phyloP scores from a whole-genome alignment of 352 stramenopile species.

The Elongisporangium senticosum region DNA sequence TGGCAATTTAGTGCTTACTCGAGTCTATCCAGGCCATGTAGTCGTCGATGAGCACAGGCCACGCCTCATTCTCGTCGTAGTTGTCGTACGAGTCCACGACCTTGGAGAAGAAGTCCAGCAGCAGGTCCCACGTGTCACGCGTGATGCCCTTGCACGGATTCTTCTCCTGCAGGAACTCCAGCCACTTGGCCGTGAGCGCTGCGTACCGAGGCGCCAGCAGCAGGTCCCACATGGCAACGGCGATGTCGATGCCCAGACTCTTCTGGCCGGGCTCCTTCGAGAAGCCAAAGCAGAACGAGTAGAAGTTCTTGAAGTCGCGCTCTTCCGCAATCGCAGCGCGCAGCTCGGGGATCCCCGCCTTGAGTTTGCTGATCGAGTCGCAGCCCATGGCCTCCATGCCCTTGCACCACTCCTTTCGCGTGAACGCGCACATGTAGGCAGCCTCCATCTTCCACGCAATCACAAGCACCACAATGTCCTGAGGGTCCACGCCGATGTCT shows the following conservation, averaged over 20 bases:
- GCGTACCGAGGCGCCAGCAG: slow-evolving; percentile 59
- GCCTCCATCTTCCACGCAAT: slow-evolving; percentile 88
- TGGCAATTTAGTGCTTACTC: not conserved
- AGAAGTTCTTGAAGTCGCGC: slow-evolving; percentile 74
- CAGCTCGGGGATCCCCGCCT: slow-evolving; percentile 47
- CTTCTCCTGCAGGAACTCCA: slow-evolving; percentile 70
- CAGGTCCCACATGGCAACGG: slow-evolving; percentile 84
- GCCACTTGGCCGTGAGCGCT: slow-evolving; percentile 63
- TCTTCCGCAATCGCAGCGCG: slow-evolving; percentile 51
- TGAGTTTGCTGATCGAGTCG: slow-evolving; percentile 61
- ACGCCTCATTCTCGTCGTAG: slow-evolving; percentile 88
- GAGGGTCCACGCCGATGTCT: slow-evolving; percentile 69
- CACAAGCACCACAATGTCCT: slow-evolving; percentile 75
- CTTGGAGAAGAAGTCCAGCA: slow-evolving; percentile 84
- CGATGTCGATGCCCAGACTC: slow-evolving; percentile 81
- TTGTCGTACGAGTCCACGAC: slow-evolving; percentile 71
- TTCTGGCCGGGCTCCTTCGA: slow-evolving; percentile 87
- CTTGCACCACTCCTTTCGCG: slow-evolving; percentile 72
- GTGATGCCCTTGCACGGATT: slow-evolving; percentile 79
- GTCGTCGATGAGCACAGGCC: slow-evolving; percentile 87
- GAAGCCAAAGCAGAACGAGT: slow-evolving; percentile 85
- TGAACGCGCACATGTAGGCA: slow-evolving; percentile 82
- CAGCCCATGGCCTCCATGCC: slow-evolving; percentile 77
- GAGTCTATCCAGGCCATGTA: slow-evolving; percentile 81
- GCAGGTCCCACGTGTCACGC: slow-evolving; percentile 81